Evolutionary conservation across 1,284 basidiomycete species (phyloP).

Genomic region (Rhizoctonia solani): DNA sequence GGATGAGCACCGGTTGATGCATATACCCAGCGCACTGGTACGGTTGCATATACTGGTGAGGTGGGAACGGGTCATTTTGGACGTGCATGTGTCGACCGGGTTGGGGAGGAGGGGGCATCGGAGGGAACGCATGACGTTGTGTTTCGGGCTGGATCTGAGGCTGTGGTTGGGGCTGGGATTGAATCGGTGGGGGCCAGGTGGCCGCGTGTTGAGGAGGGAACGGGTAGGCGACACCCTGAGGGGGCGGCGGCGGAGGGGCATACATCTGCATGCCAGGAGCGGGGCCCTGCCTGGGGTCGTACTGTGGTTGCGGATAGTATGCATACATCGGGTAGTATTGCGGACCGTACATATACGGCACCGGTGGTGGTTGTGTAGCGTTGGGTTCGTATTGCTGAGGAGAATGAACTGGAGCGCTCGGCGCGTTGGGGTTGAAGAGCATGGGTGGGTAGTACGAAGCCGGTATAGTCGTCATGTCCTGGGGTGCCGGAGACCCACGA

Average conservation of each 20-base stretch:
- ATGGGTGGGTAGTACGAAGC: slow-evolving; percentile 21
- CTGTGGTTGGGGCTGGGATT: slow-evolving; percentile 9
- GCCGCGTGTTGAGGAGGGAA: slow-evolving; percentile 24
- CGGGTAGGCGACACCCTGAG: not conserved
- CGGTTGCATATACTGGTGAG: slow-evolving; percentile 27
- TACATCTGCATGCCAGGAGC: slow-evolving; percentile 20
- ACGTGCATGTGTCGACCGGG: slow-evolving; percentile 10
- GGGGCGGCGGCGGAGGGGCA: slow-evolving; percentile 12
- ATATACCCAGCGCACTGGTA: slow-evolving; percentile 13
- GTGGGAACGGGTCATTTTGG: slow-evolving; percentile 16
- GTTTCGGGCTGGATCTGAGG: not conserved
- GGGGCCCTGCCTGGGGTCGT: slow-evolving; percentile 18
- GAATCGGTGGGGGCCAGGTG: slow-evolving; percentile 4
- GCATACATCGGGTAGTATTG: slow-evolving; percentile 27
- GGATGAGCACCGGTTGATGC: slow-evolving; percentile 27
- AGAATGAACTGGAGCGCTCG: slow-evolving; percentile 3
- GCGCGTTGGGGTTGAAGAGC: slow-evolving; percentile 28
- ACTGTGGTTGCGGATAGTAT: slow-evolving; percentile 28
- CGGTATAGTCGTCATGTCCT: slow-evolving; percentile 12
- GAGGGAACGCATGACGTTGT: slow-evolving; percentile 19
- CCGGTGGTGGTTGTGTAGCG: not conserved
- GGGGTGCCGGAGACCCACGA: slow-evolving; percentile 24
- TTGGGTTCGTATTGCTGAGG: slow-evolving; percentile 17
- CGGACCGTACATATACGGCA: slow-evolving; percentile 31
- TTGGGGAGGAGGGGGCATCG: not conserved